Evolutionary conservation across 2,329 filamentous ascomycete species (phyloP), one percentile per base, ranked within the genome.

Genomic region (Ceratocystis cubensis): DNA sequence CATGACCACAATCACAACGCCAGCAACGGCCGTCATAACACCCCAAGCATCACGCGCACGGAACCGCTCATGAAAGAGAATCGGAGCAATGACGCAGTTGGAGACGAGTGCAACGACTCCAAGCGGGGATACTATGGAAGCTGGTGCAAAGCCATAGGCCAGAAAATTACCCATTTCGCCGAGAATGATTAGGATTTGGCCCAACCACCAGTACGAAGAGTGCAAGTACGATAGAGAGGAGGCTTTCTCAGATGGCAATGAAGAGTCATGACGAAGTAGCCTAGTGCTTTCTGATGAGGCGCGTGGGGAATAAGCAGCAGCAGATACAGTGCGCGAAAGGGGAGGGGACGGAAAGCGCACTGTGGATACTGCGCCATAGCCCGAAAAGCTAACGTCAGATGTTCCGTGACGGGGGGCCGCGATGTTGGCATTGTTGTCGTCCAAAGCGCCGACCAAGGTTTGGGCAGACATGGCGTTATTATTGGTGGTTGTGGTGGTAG

Each of bases 81-180:
- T 86, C 0, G 94, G 94, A 1, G 94, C 94, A 73, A 99, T 96
- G 68, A 99, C 84, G 75, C 94, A 99, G 76, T 99, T 99, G 57
- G 92, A 96, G 59, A 99, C 87, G 69, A 99, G 80, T 1, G 94
- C 94, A 13, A 99, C 94, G n/a, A 99, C 94, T 8, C 94, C 94
- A 5, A 99, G 80, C 0, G 94, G 94, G 44, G 92, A 96, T 53
- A 99, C 94, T 72, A 99, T 96, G 15, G 94, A 97, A 6, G 94
- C 94, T 2, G 94, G 94, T 37, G 94, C 94, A 74, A 99, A 99
- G 28, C 94, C 94, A 73, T 99, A 99, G 0, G 94, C 94, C 69
- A 99, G 78, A 73, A 99, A 99, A 75, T 99, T 99, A 64, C 94
- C 94, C 73, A 89, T 88, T 78, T 99, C 94, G 67, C 94, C 94